These are phyloP conservation scores for Lactifluus subvellereus DNA, from an alignment of 768 basidiomycete genomes.

Conservation along the genomic window DNA sequence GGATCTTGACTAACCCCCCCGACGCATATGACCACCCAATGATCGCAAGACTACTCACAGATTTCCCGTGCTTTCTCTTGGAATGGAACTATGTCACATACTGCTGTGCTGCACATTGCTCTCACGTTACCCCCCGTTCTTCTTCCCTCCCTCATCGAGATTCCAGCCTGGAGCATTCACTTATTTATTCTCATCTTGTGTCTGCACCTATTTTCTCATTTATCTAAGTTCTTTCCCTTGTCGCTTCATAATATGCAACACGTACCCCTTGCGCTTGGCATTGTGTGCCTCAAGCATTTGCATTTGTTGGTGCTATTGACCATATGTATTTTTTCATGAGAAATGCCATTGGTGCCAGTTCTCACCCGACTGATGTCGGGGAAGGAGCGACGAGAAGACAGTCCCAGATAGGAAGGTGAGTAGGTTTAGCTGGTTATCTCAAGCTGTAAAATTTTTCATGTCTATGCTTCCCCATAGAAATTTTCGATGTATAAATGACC, in stretches of 20 bases:
- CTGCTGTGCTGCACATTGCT: constrained; percentile 8
- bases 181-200: constrained; percentile 23
- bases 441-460: constrained; percentile 1
- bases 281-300: constrained; percentile 7
- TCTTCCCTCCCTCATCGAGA: constrained; percentile 3
- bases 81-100: constrained; percentile 18
- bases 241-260: constrained; percentile 15
- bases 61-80: constrained; percentile 1
- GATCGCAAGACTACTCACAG: constrained; percentile 17
- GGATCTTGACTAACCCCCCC: constrained; percentile 7
- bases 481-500: background rate
- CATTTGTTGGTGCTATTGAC: background rate
- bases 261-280: constrained; percentile 7
- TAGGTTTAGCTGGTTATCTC: constrained; percentile 13
- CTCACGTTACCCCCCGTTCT: background rate
- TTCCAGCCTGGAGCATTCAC: constrained; percentile 19
- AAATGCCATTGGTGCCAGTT: background rate
- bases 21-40: constrained; percentile 14
- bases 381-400: background rate
- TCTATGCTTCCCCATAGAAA: background rate
- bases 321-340: background rate
- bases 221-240: constrained; percentile 4
- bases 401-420: constrained; percentile 20
- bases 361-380: background rate
- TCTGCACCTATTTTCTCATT: constrained; percentile 9